Conservation (phyloP, 2,329 filamentous ascomycete genomes). For the Penicillium sp. region DNA sequence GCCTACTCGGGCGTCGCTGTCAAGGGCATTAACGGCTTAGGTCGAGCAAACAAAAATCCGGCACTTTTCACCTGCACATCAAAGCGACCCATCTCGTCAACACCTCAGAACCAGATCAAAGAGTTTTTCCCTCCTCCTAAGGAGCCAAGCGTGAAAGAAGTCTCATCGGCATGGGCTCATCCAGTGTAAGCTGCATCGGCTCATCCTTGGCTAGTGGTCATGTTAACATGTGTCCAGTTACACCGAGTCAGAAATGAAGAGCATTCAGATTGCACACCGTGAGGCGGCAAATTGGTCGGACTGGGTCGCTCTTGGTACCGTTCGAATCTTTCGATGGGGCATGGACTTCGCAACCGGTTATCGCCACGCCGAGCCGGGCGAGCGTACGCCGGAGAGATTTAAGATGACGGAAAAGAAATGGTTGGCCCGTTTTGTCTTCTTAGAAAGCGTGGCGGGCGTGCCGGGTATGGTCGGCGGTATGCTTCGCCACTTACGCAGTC, state of each 20-base stretch:
- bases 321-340: conserved; percentile 71
- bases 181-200: conserved; percentile 47
- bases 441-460: conserved; percentile 91
- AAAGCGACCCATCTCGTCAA: conserved; percentile 17
- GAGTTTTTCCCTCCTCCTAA: conserved; percentile 19
- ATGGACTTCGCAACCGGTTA: conserved; percentile 82
- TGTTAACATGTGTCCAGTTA: conserved; percentile 48
- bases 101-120: conserved; percentile 14
- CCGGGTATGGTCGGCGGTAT: conserved; percentile 97
- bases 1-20: conserved; percentile 24
- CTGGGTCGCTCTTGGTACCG: conserved; percentile 71
- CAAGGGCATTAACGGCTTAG: conserved; percentile 16
- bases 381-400: conserved; percentile 53
- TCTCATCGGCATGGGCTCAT: conserved; percentile 15
- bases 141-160: conserved; percentile 15
- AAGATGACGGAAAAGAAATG: conserved; percentile 81
- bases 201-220: neutral
- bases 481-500: conserved; percentile 80
- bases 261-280: conserved; percentile 73
- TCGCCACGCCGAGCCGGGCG: conserved; percentile 62
- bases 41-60: conserved; percentile 13
- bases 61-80: conserved; percentile 5
- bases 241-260: conserved; percentile 73
- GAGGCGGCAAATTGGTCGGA: conserved; percentile 71
- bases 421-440: conserved; percentile 84